Evolutionary conservation across 768 basidiomycete genomes (phyloP).

Genomic region (Myochromella boudieri): DNA sequence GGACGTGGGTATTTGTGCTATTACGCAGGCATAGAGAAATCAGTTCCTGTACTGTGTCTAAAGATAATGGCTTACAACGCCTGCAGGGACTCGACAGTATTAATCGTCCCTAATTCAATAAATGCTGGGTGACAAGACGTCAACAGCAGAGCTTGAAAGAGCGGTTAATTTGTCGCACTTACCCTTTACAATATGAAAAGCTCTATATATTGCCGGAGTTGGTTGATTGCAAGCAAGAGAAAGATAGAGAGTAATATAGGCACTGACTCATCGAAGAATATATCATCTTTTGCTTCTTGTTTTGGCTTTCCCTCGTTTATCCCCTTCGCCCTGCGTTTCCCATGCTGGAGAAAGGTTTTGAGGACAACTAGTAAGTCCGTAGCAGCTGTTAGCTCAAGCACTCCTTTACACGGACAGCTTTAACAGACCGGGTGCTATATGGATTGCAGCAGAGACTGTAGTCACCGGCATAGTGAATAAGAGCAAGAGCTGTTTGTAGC

Average conservation of each 20-base stretch:
- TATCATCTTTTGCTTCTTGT: constrained; percentile 55
- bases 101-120: constrained; percentile 60
- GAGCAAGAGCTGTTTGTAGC: constrained; percentile 1
- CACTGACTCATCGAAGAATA: constrained; percentile 69
- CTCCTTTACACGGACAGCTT: background rate
- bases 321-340: constrained; percentile 40
- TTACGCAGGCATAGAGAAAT: background rate
- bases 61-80: constrained; percentile 44
- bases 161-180: no score
- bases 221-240: no score
- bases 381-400: background rate
- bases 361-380: constrained; percentile 41
- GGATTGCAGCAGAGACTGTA: constrained; percentile 51
- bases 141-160: no score
- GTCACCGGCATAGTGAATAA: constrained; percentile 45
- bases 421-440: constrained; percentile 50
- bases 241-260: background rate
- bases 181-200: constrained; percentile 69
- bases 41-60: no score
- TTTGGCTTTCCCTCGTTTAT: constrained; percentile 32
- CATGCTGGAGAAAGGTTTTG: constrained; percentile 51
- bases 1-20: constrained; percentile 70
- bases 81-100: constrained; percentile 74
- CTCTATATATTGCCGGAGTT: constrained; percentile 33
- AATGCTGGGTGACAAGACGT: constrained; percentile 57